phyloP scores from a whole-genome alignment of 352 stramenopile species.

The Phytophthora pluvialis region DNA sequence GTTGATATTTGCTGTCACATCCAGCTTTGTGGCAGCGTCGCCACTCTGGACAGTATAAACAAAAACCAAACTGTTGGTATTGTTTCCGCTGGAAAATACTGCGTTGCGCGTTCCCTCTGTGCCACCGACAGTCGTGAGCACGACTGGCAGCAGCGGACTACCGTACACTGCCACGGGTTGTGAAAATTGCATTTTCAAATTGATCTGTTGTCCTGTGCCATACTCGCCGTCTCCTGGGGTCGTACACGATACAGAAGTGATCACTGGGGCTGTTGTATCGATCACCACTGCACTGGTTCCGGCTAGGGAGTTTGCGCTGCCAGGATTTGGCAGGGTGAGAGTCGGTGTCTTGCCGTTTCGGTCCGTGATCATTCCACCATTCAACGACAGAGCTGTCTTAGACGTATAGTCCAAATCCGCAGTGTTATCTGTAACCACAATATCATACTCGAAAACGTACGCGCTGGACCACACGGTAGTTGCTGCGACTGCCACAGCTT shows the following conservation, averaged over 20 bases:
- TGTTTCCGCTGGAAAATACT: constrained; percentile 66
- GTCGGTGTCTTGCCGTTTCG: constrained; percentile 64
- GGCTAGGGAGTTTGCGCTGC: constrained; percentile 47
- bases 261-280: constrained; percentile 69
- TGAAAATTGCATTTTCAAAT: constrained; percentile 66
- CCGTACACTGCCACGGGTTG: constrained; percentile 71
- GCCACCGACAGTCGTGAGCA: constrained; percentile 51
- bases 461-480: constrained; percentile 61
- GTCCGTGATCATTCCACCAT: constrained; percentile 66
- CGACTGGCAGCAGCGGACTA: constrained; percentile 53
- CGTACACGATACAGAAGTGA: constrained; percentile 56
- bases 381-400: constrained; percentile 55
- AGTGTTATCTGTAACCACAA: constrained; percentile 56
- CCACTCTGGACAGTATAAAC: constrained; percentile 70
- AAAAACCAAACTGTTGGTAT: constrained; percentile 72
- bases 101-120: constrained; percentile 43
- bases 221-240: constrained; percentile 73
- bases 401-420: constrained; percentile 72
- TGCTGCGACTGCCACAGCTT: constrained; percentile 58
- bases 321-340: constrained; percentile 60
- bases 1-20: constrained; percentile 62
- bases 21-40: constrained; percentile 53
- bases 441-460: constrained; percentile 76
- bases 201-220: constrained; percentile 67
- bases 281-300: constrained; percentile 67